Percentiles rank a stretch among this genome's conserved stretches.
Conservation (phyloP, 495 filamentous ascomycete species). For the Extremus antarcticus region DNA sequence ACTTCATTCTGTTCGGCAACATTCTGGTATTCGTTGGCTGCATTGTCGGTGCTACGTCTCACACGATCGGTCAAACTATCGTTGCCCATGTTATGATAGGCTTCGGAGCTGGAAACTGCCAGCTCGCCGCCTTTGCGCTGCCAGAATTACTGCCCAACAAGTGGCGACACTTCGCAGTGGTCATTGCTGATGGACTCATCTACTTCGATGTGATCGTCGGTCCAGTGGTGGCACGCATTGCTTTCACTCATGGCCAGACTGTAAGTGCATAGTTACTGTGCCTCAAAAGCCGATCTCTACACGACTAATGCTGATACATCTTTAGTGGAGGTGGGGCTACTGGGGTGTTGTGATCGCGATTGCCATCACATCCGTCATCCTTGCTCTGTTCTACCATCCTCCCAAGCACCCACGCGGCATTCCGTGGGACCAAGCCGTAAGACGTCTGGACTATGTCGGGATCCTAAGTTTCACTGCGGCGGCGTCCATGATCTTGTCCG, state of each 20-base stretch:
- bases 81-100: constrained; percentile 17
- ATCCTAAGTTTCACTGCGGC: constrained; percentile 2
- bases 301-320: too few species aligned
- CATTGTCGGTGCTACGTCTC: constrained; percentile 16
- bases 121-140: constrained; percentile 27
- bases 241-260: constrained; percentile 7
- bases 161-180: constrained; percentile 23
- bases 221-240: constrained; percentile 23
- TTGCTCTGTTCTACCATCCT: constrained; percentile 7
- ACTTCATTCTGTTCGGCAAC: constrained; percentile 22
- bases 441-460: constrained; percentile 10
- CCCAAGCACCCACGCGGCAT: constrained; percentile 7
- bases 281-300: too few species aligned
- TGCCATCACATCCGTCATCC: constrained; percentile 4
- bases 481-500: constrained; percentile 1
- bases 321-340: constrained; percentile 8
- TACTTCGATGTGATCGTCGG: constrained; percentile 26
- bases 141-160: constrained; percentile 33
- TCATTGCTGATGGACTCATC: constrained; percentile 22
- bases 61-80: constrained; percentile 9
- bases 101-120: constrained; percentile 19
- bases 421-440: neutral
- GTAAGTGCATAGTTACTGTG: neutral
- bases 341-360: constrained; percentile 4
- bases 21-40: constrained; percentile 15